These are phyloP conservation scores for Tetraselmis chui DNA, from an alignment of 139 green algal genomes.

Conservation along the genomic window DNA sequence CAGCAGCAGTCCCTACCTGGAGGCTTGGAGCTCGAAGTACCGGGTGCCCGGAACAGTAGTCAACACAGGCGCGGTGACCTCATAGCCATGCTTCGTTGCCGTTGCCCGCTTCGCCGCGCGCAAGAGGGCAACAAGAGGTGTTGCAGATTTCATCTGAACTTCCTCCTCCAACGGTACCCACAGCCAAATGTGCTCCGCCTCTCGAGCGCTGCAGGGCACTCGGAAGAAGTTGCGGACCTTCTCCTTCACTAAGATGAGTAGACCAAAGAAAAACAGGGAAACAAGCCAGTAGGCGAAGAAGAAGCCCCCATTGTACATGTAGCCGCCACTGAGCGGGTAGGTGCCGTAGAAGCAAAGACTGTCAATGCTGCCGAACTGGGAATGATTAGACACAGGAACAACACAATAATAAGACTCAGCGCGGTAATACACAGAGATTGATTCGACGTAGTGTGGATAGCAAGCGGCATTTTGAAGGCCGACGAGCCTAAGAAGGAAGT, in stretches of 20 bases:
- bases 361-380: constrained; percentile 13
- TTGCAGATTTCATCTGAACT: not conserved
- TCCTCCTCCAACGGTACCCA: constrained; percentile 8
- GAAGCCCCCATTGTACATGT: constrained; percentile 7
- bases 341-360: constrained; percentile 18
- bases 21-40: constrained; percentile 12
- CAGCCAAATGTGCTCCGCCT: constrained; percentile 1
- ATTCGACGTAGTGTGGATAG: too few relatives aligned
- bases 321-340: constrained; percentile 11
- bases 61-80: not conserved
- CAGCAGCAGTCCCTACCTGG: not conserved
- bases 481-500: too few relatives aligned
- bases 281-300: constrained; percentile 16
- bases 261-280: constrained; percentile 7
- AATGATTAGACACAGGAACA: too few relatives aligned
- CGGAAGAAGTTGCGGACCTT: constrained; percentile 17
- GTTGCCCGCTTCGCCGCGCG: not conserved
- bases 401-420: too few relatives aligned
- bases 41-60: not conserved
- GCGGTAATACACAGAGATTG: too few relatives aligned
- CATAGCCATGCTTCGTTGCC: not conserved
- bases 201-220: not conserved
- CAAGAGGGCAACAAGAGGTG: constrained; percentile 7
- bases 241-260: constrained; percentile 7
- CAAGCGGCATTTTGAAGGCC: too few relatives aligned